Evolutionary conservation across 1,284 basidiomycete species (phyloP).

Genomic region (Sanghuangporus baumii): DNA sequence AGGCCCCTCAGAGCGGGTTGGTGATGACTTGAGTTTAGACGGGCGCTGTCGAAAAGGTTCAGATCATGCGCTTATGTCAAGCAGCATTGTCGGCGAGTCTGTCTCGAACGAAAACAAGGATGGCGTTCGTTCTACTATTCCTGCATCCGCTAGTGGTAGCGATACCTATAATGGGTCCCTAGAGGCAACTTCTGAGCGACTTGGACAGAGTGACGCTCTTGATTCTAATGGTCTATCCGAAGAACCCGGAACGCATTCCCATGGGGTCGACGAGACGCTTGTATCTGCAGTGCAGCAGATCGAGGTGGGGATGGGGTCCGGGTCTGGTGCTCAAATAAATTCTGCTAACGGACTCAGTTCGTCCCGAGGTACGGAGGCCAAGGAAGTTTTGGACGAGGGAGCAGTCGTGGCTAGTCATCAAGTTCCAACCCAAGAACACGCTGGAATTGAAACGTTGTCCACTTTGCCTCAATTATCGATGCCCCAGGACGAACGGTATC

Average conservation of each 20-base stretch:
- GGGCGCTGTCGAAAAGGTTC: neutral
- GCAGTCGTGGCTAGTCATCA: too few relatives aligned
- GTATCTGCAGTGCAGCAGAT: too few relatives aligned
- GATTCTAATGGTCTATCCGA: too few relatives aligned
- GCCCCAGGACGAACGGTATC: neutral
- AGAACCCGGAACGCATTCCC: too few relatives aligned
- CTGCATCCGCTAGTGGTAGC: neutral
- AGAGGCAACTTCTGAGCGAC: neutral
- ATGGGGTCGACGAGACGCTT: too few relatives aligned
- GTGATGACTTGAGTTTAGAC: neutral
- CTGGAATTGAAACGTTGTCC: neutral
- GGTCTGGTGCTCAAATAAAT: too few relatives aligned
- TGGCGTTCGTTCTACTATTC: neutral
- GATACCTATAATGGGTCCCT: neutral
- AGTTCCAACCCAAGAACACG: neutral
- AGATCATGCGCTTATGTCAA: neutral
- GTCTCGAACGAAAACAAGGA: neutral
- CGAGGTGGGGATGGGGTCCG: too few relatives aligned
- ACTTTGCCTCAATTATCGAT: neutral
- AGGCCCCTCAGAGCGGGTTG: neutral
- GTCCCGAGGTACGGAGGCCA: too few relatives aligned
- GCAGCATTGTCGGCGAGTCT: neutral
- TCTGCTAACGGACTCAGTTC: too few relatives aligned
- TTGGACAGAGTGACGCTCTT: neutral
- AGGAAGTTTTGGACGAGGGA: too few relatives aligned